These are phyloP conservation scores for Termitomyces eurrhizus DNA, from an alignment of 768 basidiomycete species.

Conservation along the genomic window DNA sequence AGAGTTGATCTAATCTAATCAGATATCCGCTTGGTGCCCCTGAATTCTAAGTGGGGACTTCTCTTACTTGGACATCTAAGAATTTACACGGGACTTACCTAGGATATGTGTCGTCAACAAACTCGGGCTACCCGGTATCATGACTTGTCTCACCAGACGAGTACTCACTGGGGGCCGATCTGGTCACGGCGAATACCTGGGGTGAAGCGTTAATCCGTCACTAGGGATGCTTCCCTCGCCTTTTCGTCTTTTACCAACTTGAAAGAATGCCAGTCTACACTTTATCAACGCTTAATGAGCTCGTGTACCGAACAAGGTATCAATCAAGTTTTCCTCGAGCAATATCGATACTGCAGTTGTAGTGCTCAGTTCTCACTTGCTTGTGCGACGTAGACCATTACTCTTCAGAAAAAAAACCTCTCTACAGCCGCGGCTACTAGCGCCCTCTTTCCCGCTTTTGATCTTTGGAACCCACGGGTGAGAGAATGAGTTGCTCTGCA, in stretches of 20 bases:
- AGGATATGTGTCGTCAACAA: background rate
- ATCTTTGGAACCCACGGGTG: background rate
- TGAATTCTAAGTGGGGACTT: too few relatives aligned
- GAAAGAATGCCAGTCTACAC: background rate
- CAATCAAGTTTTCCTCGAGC: background rate
- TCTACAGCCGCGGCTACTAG: background rate
- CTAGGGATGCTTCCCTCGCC: background rate
- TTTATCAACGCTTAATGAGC: background rate
- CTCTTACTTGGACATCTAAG: background rate
- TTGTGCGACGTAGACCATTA: background rate
- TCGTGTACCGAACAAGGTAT: background rate
- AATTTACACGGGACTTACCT: background rate
- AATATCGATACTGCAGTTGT: background rate
- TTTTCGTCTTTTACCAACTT: background rate
- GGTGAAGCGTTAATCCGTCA: background rate
- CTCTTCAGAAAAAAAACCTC: background rate
- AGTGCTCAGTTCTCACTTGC: background rate
- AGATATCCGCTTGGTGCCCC: conserved; percentile 1
- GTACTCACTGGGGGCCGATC: background rate
- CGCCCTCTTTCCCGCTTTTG: background rate
- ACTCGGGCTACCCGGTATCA: background rate
- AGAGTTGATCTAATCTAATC: conserved; percentile 14
- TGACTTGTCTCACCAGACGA: background rate
- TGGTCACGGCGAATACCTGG: background rate
- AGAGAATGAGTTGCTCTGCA: background rate